Evolutionary conservation across 2,329 filamentous ascomycete species (phyloP).

Genomic region (Diaporthe ilicicola): DNA sequence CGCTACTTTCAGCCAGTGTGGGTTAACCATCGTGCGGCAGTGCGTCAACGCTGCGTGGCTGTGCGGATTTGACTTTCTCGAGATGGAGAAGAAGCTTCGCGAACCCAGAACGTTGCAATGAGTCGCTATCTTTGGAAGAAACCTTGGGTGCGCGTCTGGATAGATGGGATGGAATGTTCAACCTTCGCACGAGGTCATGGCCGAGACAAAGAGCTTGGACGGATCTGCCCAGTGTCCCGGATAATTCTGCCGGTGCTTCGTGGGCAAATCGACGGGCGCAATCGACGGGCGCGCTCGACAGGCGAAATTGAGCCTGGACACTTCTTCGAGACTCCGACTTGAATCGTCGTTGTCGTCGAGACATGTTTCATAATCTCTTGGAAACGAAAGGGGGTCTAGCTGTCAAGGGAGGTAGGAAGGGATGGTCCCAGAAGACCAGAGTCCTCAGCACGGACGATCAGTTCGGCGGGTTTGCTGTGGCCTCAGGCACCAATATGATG

Average conservation of each 20-base stretch:
- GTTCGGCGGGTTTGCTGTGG: not conserved
- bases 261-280: not conserved
- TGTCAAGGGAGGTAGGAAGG: constrained; percentile 19
- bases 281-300: not conserved
- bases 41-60: constrained; percentile 7
- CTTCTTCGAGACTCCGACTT: constrained; percentile 1
- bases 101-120: constrained; percentile 20
- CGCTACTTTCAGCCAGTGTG: not conserved
- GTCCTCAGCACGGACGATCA: constrained; percentile 10
- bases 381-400: constrained; percentile 4
- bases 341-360: constrained; percentile 23
- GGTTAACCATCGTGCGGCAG: not conserved
- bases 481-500: constrained; percentile 9
- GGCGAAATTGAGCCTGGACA: not conserved
- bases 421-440: constrained; percentile 11
- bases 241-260: not conserved
- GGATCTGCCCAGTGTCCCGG: not conserved
- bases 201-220: not conserved
- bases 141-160: not conserved
- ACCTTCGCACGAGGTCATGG: constrained; percentile 7
- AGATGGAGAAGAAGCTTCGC: constrained; percentile 6
- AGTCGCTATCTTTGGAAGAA: constrained; percentile 18
- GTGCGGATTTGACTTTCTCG: not conserved
- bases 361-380: constrained; percentile 28
- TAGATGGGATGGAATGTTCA: constrained; percentile 7